Base-by-base conservation (phyloP, 257 asterid species). In the Penstemon barbatus region DNA sequence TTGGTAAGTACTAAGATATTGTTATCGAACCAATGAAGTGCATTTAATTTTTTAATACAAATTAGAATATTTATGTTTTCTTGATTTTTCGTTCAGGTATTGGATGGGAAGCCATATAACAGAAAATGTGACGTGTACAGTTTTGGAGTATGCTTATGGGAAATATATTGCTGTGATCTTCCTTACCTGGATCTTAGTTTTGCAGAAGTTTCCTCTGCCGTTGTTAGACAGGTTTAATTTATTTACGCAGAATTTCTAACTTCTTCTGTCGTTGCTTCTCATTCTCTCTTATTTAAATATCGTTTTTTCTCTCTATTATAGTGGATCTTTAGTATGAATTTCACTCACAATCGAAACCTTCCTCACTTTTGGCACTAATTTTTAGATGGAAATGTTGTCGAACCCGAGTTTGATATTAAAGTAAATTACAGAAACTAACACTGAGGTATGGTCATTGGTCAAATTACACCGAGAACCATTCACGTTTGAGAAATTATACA, bases 61-160 rank as follows among this genome's bases (percentile, higher is more conserved):
- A 39, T n/a, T 19, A 1, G 61, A 6, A 45, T 8, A 58, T 40
- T 37, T 39, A 70, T 40, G 38, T 18, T 19, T 19, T 2, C 78
- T 3, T 39, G 36, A 39, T 70, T 3, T 76, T 6, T 10, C 0
- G 6, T 70, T 66, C 60, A 92, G 98, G 98, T 93, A 56, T 89
- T 93, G 36, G 94, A 90, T 65, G 98, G 98, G 68, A 88, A 90
- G 74, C 98, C 98, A 3, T 92, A 92, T 70, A 90, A 92, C 80
- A 80, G 98, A 79, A 92, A 90, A 76, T 92, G 98, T 8, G 98
- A 92, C 33, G 98, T 92, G 40, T 92, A 92, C 70, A 92, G 98
- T 75, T 92, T 92, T 18, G 97, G 98, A 9, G 58, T 92, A 52
- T 92, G 98, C 83, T 74, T 92, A 44, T 90, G 97, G 98, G 98